phyloP scores from a whole-genome alignment of 2,329 filamentous ascomycete species.

The Fusarium sterilihyphosum region DNA sequence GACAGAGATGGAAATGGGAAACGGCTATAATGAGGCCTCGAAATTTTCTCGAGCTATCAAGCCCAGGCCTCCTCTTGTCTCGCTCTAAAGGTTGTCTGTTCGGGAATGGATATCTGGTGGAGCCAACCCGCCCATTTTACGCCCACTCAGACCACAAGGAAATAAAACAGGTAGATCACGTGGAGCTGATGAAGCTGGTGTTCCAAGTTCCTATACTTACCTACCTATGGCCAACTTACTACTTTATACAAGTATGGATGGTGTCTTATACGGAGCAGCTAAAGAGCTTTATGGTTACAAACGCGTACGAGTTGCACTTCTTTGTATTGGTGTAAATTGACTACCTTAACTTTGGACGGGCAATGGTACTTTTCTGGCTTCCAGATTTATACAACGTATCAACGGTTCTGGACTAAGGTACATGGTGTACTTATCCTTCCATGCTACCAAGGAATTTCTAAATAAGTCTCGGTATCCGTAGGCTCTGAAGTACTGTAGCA shows the following conservation, averaged over 20 bases:
- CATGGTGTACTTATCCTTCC: neutral
- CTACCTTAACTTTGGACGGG: too few relatives aligned
- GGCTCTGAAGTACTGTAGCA: neutral
- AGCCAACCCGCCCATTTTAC: slow-evolving; percentile 22
- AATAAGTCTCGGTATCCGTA: neutral
- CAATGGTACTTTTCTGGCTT: neutral
- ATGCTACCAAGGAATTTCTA: neutral
- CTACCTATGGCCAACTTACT: neutral
- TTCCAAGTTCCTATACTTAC: neutral
- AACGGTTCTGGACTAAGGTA: neutral
- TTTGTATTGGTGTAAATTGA: neutral
- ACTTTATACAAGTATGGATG: neutral
- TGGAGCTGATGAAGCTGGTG: slow-evolving; percentile 14
- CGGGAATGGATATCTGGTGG: slow-evolving; percentile 26
- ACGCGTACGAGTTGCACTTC: neutral
- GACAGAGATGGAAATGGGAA: slow-evolving; percentile 22
- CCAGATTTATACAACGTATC: neutral
- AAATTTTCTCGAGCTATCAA: slow-evolving; percentile 51
- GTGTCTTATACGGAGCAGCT: neutral
- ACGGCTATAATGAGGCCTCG: slow-evolving; percentile 42
- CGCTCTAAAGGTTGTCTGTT: slow-evolving; percentile 25
- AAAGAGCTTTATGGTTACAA: neutral
- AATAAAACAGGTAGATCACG: slow-evolving; percentile 36
- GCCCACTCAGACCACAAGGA: slow-evolving; percentile 32
- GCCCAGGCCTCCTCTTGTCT: slow-evolving; percentile 11